These are phyloP conservation scores for Desmodesmus armatus DNA, from an alignment of 139 green algal genomes.

Conservation along the genomic window DNA sequence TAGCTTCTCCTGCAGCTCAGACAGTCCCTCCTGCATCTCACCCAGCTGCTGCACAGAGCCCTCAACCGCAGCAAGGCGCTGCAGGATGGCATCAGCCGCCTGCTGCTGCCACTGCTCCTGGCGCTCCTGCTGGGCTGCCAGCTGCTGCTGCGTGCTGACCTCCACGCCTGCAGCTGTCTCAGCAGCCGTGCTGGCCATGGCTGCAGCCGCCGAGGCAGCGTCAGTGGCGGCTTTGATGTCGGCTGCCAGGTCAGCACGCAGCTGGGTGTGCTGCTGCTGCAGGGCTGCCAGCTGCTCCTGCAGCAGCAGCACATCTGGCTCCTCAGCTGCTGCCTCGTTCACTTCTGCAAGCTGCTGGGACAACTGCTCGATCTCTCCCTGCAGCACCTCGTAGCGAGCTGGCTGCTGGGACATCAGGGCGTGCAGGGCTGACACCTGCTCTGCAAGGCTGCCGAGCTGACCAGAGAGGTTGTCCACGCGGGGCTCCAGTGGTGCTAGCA, in stretches of 20 bases:
- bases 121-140: no score
- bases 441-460: neutral
- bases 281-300: neutral
- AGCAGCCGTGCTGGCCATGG: neutral
- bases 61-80: neutral
- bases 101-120: neutral
- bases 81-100: neutral
- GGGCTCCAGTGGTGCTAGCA: neutral
- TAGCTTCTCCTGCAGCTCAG: neutral
- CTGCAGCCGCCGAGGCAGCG: neutral
- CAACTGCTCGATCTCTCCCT: slow-evolving; percentile 45
- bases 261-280: slow-evolving; percentile 6
- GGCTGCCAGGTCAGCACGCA: neutral
- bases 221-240: neutral
- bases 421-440: neutral
- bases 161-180: no score
- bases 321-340: slow-evolving; percentile 34
- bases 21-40: neutral
- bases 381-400: neutral
- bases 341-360: slow-evolving; percentile 28
- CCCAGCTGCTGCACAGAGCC: slow-evolving; percentile 2
- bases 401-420: slow-evolving; percentile 6
- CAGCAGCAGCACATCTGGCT: slow-evolving; percentile 20
- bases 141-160: neutral
- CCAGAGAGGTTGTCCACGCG: neutral